Base-by-base conservation (phyloP, 2,329 filamentous ascomycete genomes). In the Trichoderma citrinoviride region DNA sequence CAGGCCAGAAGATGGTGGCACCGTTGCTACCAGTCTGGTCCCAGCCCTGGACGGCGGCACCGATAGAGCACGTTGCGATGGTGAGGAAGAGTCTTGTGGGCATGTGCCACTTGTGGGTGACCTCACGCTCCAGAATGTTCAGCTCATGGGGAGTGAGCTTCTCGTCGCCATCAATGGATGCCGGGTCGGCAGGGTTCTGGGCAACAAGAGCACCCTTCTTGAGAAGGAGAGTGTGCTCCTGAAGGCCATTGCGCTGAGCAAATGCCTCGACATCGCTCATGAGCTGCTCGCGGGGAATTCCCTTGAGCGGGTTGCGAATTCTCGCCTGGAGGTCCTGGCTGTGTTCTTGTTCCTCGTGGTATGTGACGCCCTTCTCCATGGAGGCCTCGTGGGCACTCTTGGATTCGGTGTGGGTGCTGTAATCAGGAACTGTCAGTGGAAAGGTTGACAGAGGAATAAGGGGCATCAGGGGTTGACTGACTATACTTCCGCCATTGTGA, bases 41-140 rank as follows among this genome's bases (percentile, higher is more conserved):
- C 87, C 87, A 89, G 15, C 87, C 86, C 69, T 87, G 85, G 25
- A 89, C 86, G 14, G 87, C 87, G 29, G 88, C 88, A 63, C 86
- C 88, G 56, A 90, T 84, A 50, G 88, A 89, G 74, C 87, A 89
- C 15, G 86, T 83, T 3, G 83, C 78, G 67, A 91, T 90, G 40
- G 88, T 90, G 67, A 88, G 81, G 78, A 87, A 89, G 6, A 91
- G 79, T 68, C 82, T 82, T 69, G 71, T 77, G 0, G 89, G 87
- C 66, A 88, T 83, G 65, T 82, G 80, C 86, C 89, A 91, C 70
- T 86, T 87, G 80, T 91, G 87, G 5, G 82, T 79, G 49, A 81
- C 77, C 73, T 91, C 89, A 47, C 85, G 79, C 49, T 79, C 77
- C 17, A 94, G 80, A 17, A 80, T 79, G n/a, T 78, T 74, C 61